Base-by-base conservation (phyloP, 495 filamentous ascomycete species). In the Geoglossum glabrum region DNA sequence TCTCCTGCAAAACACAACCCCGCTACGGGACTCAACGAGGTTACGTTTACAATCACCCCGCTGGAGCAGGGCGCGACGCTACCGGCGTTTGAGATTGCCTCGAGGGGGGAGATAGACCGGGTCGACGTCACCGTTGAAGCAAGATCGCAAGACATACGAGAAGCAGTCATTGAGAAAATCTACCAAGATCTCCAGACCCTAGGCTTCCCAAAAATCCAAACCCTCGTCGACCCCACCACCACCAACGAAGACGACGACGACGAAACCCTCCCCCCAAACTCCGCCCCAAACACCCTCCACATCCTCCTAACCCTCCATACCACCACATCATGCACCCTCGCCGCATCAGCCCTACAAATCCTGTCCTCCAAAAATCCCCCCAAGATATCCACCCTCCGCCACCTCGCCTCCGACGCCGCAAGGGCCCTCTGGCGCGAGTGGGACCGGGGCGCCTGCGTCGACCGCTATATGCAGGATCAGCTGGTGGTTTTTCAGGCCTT, bases 401-500 rank as follows among this genome's bases (percentile, higher is more conserved):
- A 8, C 28, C 25, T 56, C 15, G 31, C 30, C 13, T 15, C 27
- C 28, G 43, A 0, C 9, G n/a, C 26, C 28, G 40, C 13, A n/a
- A 71, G 69, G 49, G 72, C 77, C 17, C 71, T 92, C 33, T 69
- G 76, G 28, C 64, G 68, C 4, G 84, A 88, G 63, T 64, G 86
- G 6, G 60, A 64, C 9, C 66, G 70, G 45, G 74, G 74, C 0
- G 77, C 76, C 5, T 72, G 72, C 25, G 78, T 88, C 8, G 87
- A 93, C 65, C 76, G 79, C 64, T 71, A 80, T 62, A 77, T 90
- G 65, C 77, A 85, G 66, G 88, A 93, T 67, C 88, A 93, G 63
- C 63, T 93, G 54, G 78, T 90, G 1, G 74, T 92, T 3, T 93
- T 90, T 63, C 86, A 93, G 64, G 83, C 82, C 28, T 69, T 95